A percentile compares a stretch with the other conserved stretches of the same genome.
phyloP scores from a whole-genome alignment of 805 yeast genomes.

The Ogataea henricii region DNA sequence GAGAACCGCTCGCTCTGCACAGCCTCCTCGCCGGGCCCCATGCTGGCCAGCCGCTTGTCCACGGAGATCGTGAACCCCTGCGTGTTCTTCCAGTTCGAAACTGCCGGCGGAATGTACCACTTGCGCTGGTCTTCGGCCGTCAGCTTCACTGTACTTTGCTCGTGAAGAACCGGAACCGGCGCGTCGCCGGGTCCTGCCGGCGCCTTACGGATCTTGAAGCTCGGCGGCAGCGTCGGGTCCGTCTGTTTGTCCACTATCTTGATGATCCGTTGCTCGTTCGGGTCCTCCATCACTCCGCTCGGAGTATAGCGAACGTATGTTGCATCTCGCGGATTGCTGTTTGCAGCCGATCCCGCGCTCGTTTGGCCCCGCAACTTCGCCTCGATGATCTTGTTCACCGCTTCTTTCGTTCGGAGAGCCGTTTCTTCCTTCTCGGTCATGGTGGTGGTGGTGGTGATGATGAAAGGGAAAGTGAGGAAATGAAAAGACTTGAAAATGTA shows the following conservation, averaged over 20 bases:
- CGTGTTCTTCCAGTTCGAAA: conserved; percentile 95
- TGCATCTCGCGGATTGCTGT: conserved; percentile 30
- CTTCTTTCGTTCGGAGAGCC: conserved; percentile 55
- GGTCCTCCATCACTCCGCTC: conserved; percentile 35
- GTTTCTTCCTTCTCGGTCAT: conserved; percentile 33
- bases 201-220: conserved; percentile 69
- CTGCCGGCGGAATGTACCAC: conserved; percentile 89
- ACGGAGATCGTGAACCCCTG: conserved; percentile 83
- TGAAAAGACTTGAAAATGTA: background rate
- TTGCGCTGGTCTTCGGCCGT: conserved; percentile 72
- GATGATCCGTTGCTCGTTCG: conserved; percentile 47
- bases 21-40: conserved; percentile 39
- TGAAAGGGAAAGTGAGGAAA: background rate
- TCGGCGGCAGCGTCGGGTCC: conserved; percentile 88
- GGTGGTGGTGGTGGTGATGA: too few species aligned
- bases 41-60: conserved; percentile 71
- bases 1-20: conserved; percentile 60
- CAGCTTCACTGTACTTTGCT: conserved; percentile 51
- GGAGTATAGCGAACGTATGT: conserved; percentile 49
- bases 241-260: conserved; percentile 65
- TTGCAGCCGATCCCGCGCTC: conserved; percentile 12
- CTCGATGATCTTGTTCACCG: conserved; percentile 54
- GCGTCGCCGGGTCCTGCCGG: conserved; percentile 62
- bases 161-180: conserved; percentile 65
- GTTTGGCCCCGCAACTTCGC: conserved; percentile 41